Base-by-base conservation (phyloP, 2,329 filamentous ascomycete species). In the Colletotrichum falcatum region DNA sequence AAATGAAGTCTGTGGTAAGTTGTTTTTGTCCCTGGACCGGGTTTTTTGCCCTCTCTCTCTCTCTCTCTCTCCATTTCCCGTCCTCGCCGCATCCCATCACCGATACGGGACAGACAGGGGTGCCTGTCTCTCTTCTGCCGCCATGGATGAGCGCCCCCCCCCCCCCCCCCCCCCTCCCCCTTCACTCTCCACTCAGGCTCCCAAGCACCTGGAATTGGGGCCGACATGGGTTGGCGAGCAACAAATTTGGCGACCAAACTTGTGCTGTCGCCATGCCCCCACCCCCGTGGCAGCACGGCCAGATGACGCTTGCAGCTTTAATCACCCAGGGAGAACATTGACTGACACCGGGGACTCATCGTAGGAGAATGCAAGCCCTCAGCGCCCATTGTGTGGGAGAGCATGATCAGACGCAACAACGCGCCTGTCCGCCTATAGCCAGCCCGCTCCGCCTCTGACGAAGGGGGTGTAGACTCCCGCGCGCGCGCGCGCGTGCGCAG, bases 1-100 rank as follows among this genome's bases (percentile, higher is more conserved):
- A 72, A 81, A 84, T 72, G 82, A 84, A 72, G 82, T 83, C 66
- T 84, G 82, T 74, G 81, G 82, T 83, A 81, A 75, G 82, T 80
- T 62, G 6, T n/a, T n/a, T n/a, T 20, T 26, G n/a, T 11, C 14
- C 37, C 14, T 42, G 12, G 35, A n/a, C n/a, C n/a, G n/a, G n/a
- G n/a, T n/a, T n/a, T n/a, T n/a, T n/a, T n/a, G n/a, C n/a, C n/a
- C n/a, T n/a, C n/a, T n/a, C n/a, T n/a, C n/a, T n/a, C n/a, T n/a
- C n/a, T n/a, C n/a, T n/a, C 49, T 7, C 51, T 26, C 20, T 59
- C 5, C 26, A 18, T 11, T 16, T 42, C 14, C n/a, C n/a, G 30
- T 39, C 26, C 18, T 30, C 11, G 6, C 46, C 55, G n/a, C 39
- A 39, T 12, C 61, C 61, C 33, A 20, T 23, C n/a, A 35, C 44